These are phyloP conservation scores for Phytophthora aleatoria DNA, from an alignment of 352 stramenopile species.

Conservation along the genomic window DNA sequence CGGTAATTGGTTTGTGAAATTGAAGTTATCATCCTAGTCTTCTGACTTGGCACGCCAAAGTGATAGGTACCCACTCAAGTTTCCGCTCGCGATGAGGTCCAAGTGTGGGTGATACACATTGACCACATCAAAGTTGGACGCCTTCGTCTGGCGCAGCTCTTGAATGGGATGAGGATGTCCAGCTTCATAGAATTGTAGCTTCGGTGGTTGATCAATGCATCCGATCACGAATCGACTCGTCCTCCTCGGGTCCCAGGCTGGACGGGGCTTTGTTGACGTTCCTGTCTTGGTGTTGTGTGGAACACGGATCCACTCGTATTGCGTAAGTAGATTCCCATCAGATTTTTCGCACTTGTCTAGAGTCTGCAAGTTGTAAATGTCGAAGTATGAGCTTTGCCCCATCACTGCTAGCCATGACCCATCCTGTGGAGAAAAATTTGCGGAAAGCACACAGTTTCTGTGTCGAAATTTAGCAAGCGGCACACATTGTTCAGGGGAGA, in stretches of 20 bases:
- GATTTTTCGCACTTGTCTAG: slow-evolving; percentile 17
- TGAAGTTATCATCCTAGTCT: background rate
- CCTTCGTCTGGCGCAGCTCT: slow-evolving; percentile 48
- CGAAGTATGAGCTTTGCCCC: slow-evolving; percentile 61
- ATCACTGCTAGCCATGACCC: slow-evolving; percentile 69
- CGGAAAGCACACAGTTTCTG: slow-evolving; percentile 63
- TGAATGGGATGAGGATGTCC: slow-evolving; percentile 53
- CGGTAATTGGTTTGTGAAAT: too few relatives aligned
- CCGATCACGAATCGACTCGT: slow-evolving; percentile 64
- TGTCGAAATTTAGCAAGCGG: slow-evolving; percentile 56
- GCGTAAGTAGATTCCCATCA: slow-evolving; percentile 36
- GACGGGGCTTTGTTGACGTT: slow-evolving; percentile 70
- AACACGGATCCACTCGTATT: slow-evolving; percentile 26
- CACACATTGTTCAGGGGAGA: slow-evolving; percentile 37
- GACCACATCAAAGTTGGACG: slow-evolving; percentile 58
- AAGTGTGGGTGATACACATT: slow-evolving; percentile 77
- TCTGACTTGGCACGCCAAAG: slow-evolving; percentile 40
- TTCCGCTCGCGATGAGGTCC: slow-evolving; percentile 65
- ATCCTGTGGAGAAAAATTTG: slow-evolving; percentile 67
- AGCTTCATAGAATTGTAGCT: slow-evolving; percentile 70
- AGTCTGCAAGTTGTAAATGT: slow-evolving; percentile 52
- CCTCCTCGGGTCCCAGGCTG: slow-evolving; percentile 72
- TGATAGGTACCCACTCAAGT: slow-evolving; percentile 54
- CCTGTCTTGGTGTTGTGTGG: slow-evolving; percentile 70
- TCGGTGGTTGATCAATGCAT: slow-evolving; percentile 60